These are phyloP conservation scores for Fusarium verrucosum DNA, from an alignment of 2,329 filamentous ascomycete genomes.

Conservation along the genomic window DNA sequence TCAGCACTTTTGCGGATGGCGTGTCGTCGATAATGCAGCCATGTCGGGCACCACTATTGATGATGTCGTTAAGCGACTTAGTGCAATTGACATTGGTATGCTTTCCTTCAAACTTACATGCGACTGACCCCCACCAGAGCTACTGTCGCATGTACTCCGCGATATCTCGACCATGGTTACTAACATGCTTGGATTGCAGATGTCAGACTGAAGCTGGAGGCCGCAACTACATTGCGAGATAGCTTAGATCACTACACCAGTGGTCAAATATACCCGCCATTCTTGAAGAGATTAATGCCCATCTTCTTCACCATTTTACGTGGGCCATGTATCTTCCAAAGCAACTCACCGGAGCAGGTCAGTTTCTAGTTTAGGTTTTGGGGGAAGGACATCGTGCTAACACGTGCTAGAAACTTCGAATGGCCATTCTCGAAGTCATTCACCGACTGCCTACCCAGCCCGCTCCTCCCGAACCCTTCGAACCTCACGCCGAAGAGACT, in stretches of 20 bases:
- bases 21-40: constrained; percentile 58
- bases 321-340: constrained; percentile 89
- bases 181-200: constrained; percentile 62
- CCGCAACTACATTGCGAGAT: constrained; percentile 88
- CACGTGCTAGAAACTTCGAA: constrained; percentile 77
- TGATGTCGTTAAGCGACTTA: constrained; percentile 69
- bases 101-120: constrained; percentile 1
- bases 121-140: constrained; percentile 16
- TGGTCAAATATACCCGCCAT: constrained; percentile 78
- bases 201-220: constrained; percentile 80
- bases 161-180: not conserved
- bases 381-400: constrained; percentile 28
- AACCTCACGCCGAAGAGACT: constrained; percentile 87
- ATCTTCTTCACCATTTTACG: constrained; percentile 87
- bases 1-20: constrained; percentile 51
- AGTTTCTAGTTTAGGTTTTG: constrained; percentile 37
- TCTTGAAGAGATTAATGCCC: constrained; percentile 88
- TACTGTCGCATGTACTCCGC: constrained; percentile 33
- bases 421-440: constrained; percentile 92
- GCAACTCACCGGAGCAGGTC: constrained; percentile 88
- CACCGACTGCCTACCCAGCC: constrained; percentile 80
- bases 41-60: constrained; percentile 71
- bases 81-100: constrained; percentile 63
- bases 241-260: constrained; percentile 88
- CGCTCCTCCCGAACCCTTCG: constrained; percentile 81